These are phyloP conservation scores for Hypoxylon sp. DNA, from an alignment of 2,329 filamentous ascomycete genomes.

Conservation along the genomic window DNA sequence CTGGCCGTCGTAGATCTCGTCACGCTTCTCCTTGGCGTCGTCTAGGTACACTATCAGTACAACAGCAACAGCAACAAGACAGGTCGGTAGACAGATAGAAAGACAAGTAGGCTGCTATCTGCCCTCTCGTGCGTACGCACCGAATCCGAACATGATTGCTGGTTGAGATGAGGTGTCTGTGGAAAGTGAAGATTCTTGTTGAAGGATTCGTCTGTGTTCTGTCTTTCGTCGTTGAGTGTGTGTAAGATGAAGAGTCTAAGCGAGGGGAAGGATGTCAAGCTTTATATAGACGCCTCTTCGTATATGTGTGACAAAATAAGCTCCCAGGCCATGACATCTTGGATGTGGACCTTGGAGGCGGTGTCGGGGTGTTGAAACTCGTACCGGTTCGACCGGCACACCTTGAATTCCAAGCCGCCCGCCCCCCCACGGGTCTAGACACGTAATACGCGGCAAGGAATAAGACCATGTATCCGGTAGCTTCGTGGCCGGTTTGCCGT, in stretches of 20 bases:
- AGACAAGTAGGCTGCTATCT: background rate
- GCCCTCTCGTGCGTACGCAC: too few relatives aligned
- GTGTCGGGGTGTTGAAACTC: constrained; percentile 21
- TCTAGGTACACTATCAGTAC: constrained; percentile 41
- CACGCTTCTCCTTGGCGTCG: constrained; percentile 53
- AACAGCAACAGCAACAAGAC: too few relatives aligned
- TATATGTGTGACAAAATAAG: background rate
- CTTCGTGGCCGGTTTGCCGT: constrained; percentile 21
- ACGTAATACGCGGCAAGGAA: constrained; percentile 19
- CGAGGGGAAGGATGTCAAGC: background rate
- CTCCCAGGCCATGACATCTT: constrained; percentile 19
- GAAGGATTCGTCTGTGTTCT: too few relatives aligned
- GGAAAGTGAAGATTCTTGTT: background rate
- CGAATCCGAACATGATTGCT: constrained; percentile 46
- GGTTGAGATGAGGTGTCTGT: background rate
- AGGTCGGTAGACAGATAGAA: background rate
- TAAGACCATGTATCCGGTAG: constrained; percentile 15
- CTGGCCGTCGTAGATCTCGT: constrained; percentile 53
- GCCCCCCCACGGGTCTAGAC: background rate
- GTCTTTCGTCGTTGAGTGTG: constrained; percentile 7
- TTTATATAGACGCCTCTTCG: background rate
- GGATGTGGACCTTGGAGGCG: constrained; percentile 20
- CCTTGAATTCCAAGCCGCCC: constrained; percentile 1
- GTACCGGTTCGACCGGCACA: constrained; percentile 28
- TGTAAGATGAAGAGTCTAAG: background rate